These are phyloP conservation scores for Suillus fuscotomentosus DNA, from an alignment of 768 basidiomycete genomes.

Conservation along the genomic window DNA sequence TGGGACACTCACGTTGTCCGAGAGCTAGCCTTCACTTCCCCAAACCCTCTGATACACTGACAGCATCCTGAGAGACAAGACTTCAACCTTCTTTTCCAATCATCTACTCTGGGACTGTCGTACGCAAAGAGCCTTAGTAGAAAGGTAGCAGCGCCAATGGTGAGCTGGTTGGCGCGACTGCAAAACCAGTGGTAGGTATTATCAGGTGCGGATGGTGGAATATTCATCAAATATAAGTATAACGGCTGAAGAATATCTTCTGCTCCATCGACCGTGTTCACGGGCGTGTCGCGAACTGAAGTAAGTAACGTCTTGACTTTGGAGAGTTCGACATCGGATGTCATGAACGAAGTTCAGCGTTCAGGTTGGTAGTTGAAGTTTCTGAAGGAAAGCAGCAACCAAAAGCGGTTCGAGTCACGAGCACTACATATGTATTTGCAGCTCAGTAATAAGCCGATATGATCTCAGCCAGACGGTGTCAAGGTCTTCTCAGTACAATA, in stretches of 20 bases:
- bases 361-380: neutral
- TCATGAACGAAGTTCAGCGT: conserved; percentile 19
- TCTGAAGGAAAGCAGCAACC: neutral
- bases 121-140: conserved; percentile 83
- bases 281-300: conserved; percentile 57
- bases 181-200: conserved; percentile 80
- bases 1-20: conserved; percentile 64
- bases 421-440: neutral
- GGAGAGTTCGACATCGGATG: conserved; percentile 22
- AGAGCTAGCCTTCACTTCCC: conserved; percentile 62
- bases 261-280: conserved; percentile 46
- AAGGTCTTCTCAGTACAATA: neutral
- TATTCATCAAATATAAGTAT: conserved; percentile 53
- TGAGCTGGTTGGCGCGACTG: conserved; percentile 50
- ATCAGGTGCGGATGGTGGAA: conserved; percentile 36
- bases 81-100: conserved; percentile 61
- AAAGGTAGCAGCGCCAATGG: conserved; percentile 72
- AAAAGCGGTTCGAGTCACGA: neutral
- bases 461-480: neutral
- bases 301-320: conserved; percentile 51
- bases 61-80: conserved; percentile 61
- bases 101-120: conserved; percentile 50
- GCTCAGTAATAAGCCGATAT: neutral
- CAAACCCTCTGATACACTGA: conserved; percentile 67
- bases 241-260: conserved; percentile 49